Conservation (phyloP, 2,329 filamentous ascomycete genomes). For the Microsporum canis region DNA sequence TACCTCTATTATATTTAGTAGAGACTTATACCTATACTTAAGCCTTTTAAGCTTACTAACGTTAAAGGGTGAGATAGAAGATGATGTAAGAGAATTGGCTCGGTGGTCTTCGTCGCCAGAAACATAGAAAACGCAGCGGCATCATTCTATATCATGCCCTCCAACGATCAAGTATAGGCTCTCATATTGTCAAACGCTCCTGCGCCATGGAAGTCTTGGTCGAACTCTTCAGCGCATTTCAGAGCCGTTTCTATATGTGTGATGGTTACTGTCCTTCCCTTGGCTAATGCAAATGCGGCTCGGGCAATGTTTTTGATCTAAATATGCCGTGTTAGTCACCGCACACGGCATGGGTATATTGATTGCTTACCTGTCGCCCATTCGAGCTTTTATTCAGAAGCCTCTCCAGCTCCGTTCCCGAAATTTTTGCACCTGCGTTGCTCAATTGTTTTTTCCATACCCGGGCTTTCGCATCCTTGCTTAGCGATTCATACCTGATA, state of each 20-base stretch:
- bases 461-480: not conserved
- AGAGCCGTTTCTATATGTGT: constrained; percentile 2
- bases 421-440: constrained; percentile 26
- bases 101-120: too few species aligned
- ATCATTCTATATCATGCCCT: not conserved
- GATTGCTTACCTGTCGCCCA: constrained; percentile 1
- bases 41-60: too few species aligned
- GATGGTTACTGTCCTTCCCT: not conserved
- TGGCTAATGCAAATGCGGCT: constrained; percentile 2
- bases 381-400: constrained; percentile 4
- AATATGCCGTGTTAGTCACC: not conserved
- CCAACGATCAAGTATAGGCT: constrained; percentile 2
- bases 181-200: constrained; percentile 4
- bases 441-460: constrained; percentile 20
- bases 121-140: too few species aligned
- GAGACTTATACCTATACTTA: too few species aligned
- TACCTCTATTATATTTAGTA: too few species aligned
- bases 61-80: too few species aligned
- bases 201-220: constrained; percentile 3
- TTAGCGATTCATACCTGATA: constrained; percentile 11
- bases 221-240: not conserved
- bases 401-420: constrained; percentile 17
- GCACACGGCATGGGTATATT: not conserved
- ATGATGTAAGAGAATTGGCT: too few species aligned
- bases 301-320: constrained; percentile 6